Evolutionary conservation across 306 rosid species (phyloP).

Genomic region (cucumber (Cucumis sativus)): DNA sequence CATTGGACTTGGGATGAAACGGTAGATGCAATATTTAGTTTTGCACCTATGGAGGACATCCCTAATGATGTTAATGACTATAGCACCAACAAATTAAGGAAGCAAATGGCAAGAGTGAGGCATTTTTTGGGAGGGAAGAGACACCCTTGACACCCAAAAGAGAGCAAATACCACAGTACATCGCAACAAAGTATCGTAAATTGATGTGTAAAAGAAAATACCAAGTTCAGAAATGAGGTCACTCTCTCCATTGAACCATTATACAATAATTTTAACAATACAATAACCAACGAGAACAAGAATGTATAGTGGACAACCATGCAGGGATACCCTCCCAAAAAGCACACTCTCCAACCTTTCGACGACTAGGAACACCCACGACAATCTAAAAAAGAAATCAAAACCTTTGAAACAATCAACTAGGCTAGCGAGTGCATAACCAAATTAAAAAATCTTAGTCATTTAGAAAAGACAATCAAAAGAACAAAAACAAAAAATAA

Average conservation of each 20-base stretch:
- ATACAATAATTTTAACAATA: no score
- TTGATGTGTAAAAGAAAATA: conserved; percentile 10
- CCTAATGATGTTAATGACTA: conserved; percentile 17
- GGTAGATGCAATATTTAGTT: conserved; percentile 18
- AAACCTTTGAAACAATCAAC: no score
- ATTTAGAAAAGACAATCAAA: no score
- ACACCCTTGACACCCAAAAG: conserved; percentile 57
- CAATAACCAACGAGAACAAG: no score
- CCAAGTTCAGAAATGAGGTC: conserved; percentile 95
- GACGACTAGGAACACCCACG: no score
- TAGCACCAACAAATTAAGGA: conserved; percentile 14
- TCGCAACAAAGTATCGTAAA: background rate
- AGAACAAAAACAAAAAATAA: no score
- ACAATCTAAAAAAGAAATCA: no score
- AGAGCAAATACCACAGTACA: conserved; percentile 52
- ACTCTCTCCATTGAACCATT: conserved; percentile 99
- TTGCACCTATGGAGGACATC: conserved; percentile 29
- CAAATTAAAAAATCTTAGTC: no score
- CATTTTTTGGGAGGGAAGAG: conserved; percentile 52
- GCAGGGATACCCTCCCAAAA: no score
- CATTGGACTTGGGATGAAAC: conserved; percentile 48
- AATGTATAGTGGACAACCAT: no score
- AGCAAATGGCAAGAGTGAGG: conserved; percentile 22
- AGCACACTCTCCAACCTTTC: no score
- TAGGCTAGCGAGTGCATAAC: no score